These are phyloP conservation scores for Trichoderma harzianum DNA, from an alignment of 2,329 filamentous ascomycete species.

Conservation along the genomic window DNA sequence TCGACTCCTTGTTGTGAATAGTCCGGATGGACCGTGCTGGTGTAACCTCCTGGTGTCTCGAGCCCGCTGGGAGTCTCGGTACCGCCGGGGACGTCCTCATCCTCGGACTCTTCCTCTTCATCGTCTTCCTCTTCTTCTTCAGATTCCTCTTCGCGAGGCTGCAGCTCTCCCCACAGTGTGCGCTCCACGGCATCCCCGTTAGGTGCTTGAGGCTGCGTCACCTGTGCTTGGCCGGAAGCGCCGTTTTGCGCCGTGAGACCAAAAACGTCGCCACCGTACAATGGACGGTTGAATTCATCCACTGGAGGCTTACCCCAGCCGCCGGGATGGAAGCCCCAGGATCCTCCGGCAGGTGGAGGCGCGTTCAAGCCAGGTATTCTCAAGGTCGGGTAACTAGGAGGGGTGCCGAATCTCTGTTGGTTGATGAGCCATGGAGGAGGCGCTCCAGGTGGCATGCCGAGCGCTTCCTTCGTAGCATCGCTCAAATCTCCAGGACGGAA, in stretches of 20 bases:
- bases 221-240: conserved; percentile 36
- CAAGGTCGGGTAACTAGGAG: conserved; percentile 90
- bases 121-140: conserved; percentile 75
- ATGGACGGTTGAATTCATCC: conserved; percentile 85
- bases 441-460: conserved; percentile 88
- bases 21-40: conserved; percentile 77
- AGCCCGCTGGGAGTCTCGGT: conserved; percentile 72
- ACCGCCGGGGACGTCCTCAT: conserved; percentile 61
- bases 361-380: conserved; percentile 94
- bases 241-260: conserved; percentile 59
- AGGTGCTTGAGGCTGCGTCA: conserved; percentile 37
- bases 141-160: conserved; percentile 72
- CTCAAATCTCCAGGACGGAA: conserved; percentile 86
- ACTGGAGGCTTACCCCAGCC: conserved; percentile 95
- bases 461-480: conserved; percentile 83
- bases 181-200: conserved; percentile 79
- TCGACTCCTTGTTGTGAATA: conserved; percentile 61
- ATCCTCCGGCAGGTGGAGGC: conserved; percentile 80
- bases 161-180: conserved; percentile 87
- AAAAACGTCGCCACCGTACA: conserved; percentile 94
- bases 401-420: conserved; percentile 88
- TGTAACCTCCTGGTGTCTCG: conserved; percentile 77
- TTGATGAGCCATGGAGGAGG: conserved; percentile 97
- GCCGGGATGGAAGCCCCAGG: conserved; percentile 93
- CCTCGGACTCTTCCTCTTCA: conserved; percentile 67